Base-by-base conservation (phyloP, 2,329 filamentous ascomycete genomes). In the Cadophora gregata region DNA sequence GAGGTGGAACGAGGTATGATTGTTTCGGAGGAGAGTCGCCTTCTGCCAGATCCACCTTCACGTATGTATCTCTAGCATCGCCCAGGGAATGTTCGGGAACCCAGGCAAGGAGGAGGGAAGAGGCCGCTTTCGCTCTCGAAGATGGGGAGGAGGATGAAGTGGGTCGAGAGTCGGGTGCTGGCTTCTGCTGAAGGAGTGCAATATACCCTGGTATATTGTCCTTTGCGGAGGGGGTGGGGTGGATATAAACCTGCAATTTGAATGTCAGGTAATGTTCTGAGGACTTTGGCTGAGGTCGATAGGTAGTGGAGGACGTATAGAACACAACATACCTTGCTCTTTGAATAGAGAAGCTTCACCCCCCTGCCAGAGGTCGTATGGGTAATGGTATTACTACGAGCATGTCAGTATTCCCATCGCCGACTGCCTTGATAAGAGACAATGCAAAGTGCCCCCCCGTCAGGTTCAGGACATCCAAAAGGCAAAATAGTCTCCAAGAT, bases 131-230 rank as follows among this genome's bases (percentile, higher is more conserved):
- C 62, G 80, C 78, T 61, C 81, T 77, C 42, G 79, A 76, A 45
- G 85, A 79, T 62, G 84, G 77, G 58, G 77, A 75, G 64, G 72
- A 71, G 8, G 76, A 72, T 51, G 74, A 70, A 64, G 75, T 72
- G 59, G 71, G 66, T 67, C 73, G 64, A 55, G 75, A 69, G 64
- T 72, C 72, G 58, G 70, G 77, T 36, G 81, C 78, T 0, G 84
- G 84, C 78, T 96, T 97, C 77, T 99, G 95, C 78, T 99, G 93
- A 16, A 99, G 84, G 2, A 99, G 85, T 21, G 96, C 95, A 73
- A 99, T 90, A 78, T 96, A 99, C 55, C 96, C 96, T 4, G 93
- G 84, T 64, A 99, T 96, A 73, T 99, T 99, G 82, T 99, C 96
- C 81, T 94, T 97, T 65, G 94, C 87, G 0, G 93, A 96, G 0